A percentile compares a stretch with the other conserved stretches of the same genome.
Conservation (phyloP, 768 basidiomycete species). For the Termitomyces titanicus region DNA sequence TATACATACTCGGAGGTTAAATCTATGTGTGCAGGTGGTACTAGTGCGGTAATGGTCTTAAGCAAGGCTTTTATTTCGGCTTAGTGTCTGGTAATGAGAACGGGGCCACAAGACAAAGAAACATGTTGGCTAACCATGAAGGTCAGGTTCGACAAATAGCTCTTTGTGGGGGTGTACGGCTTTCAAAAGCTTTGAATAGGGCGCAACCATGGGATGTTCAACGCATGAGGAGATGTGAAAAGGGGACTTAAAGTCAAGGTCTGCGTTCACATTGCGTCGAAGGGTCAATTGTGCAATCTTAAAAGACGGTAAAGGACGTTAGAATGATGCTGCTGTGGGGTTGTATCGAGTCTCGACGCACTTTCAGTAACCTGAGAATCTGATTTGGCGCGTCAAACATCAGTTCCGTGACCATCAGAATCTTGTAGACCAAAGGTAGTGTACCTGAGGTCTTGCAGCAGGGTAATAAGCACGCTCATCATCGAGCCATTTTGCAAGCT, state of each 20-base stretch:
- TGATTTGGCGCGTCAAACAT: slow-evolving; percentile 16
- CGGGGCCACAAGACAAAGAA: background rate
- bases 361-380: slow-evolving; percentile 50
- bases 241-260: slow-evolving; percentile 16
- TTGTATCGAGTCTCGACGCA: slow-evolving; percentile 15
- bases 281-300: slow-evolving; percentile 38
- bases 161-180: slow-evolving; percentile 24
- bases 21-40: background rate
- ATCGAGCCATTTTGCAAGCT: slow-evolving; percentile 41
- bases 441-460: slow-evolving; percentile 45
- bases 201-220: slow-evolving; percentile 27
- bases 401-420: background rate
- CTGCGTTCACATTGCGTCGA: slow-evolving; percentile 22
- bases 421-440: background rate
- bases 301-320: background rate
- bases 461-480: slow-evolving; percentile 51
- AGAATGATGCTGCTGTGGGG: background rate
- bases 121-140: slow-evolving; percentile 24
- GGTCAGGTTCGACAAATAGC: slow-evolving; percentile 30
- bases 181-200: slow-evolving; percentile 32
- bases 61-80: slow-evolving; percentile 10
- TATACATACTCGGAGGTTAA: slow-evolving; percentile 7
- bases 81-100: background rate
- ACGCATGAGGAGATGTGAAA: slow-evolving; percentile 27
- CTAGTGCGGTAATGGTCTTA: slow-evolving; percentile 6